Conservation (phyloP, 345 rosid species). For the Murraya koenigii region DNA sequence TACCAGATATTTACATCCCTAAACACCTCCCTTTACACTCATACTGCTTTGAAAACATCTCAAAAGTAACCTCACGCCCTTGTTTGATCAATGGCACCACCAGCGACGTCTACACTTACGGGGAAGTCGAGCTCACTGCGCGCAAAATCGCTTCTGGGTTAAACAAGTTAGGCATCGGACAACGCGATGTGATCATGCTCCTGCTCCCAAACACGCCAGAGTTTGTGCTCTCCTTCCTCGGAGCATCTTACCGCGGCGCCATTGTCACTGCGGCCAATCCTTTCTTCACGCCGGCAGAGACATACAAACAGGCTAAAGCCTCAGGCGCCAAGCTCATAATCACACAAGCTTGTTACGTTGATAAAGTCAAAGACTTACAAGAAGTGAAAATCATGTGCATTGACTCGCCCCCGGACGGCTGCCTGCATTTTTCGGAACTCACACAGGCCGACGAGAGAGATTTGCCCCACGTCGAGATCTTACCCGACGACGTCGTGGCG, state of each 20-base stretch:
- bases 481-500: conserved; percentile 72
- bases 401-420: conserved; percentile 46
- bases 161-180: conserved; percentile 46
- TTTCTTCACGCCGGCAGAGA: conserved; percentile 73
- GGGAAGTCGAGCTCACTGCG: conserved; percentile 68
- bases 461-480: conserved; percentile 34
- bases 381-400: conserved; percentile 36
- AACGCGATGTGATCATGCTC: conserved; percentile 75
- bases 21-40: conserved; percentile 70
- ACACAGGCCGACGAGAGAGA: conserved; percentile 41
- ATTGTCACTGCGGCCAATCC: conserved; percentile 76
- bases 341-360: conserved; percentile 52
- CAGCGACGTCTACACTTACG: conserved; percentile 53
- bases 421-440: conserved; percentile 63
- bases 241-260: conserved; percentile 71
- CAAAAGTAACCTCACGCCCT: conserved; percentile 41
- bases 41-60: conserved; percentile 61
- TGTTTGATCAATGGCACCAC: conserved; percentile 75
- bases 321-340: conserved; percentile 53
- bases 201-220: conserved; percentile 66
- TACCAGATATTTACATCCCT: conserved; percentile 76
- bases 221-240: conserved; percentile 73
- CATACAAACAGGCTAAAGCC: conserved; percentile 60
- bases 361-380: conserved; percentile 48
- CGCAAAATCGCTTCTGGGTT: conserved; percentile 61